A percentile compares a stretch with the other conserved stretches of the same genome.
Conservation (phyloP, 2,329 filamentous ascomycete species). For the Fusarium stilboides region DNA sequence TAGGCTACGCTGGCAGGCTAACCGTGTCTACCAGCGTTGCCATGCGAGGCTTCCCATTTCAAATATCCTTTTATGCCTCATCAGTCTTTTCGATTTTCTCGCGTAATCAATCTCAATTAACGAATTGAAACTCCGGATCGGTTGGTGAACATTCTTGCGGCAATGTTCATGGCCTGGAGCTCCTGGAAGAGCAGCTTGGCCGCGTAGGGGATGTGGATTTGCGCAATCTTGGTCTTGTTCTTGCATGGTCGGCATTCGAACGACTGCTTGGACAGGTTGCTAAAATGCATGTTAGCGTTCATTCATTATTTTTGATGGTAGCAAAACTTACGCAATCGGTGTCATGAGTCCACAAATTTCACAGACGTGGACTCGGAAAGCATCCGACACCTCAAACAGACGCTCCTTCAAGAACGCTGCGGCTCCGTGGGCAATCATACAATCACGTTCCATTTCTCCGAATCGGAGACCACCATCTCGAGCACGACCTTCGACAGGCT, state of each 20-base stretch:
- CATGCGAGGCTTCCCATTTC: slow-evolving; percentile 16
- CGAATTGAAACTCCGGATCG: slow-evolving; percentile 82
- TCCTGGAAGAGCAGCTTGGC: slow-evolving; percentile 99
- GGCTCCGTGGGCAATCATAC: slow-evolving; percentile 99
- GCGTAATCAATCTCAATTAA: slow-evolving; percentile 57
- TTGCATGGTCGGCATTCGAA: slow-evolving; percentile 98
- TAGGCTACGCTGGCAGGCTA: slow-evolving; percentile 14
- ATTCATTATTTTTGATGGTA: neutral
- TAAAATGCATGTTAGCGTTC: slow-evolving; percentile 60
- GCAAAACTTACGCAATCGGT: slow-evolving; percentile 88
- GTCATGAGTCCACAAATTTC: slow-evolving; percentile 99
- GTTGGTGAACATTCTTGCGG: slow-evolving; percentile 95
- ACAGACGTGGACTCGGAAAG: slow-evolving; percentile 97
- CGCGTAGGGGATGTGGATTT: slow-evolving; percentile 97
- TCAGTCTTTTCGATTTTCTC: slow-evolving; percentile 24
- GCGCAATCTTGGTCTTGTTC: slow-evolving; percentile 99
- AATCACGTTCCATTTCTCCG: slow-evolving; percentile 99
- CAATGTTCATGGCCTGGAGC: slow-evolving; percentile 98
- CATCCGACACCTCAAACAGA: slow-evolving; percentile 96
- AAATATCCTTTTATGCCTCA: slow-evolving; percentile 28
- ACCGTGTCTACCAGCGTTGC: slow-evolving; percentile 20
- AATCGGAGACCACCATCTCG: slow-evolving; percentile 98
- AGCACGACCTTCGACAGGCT: slow-evolving; percentile 98
- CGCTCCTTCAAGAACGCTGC: slow-evolving; percentile 97
- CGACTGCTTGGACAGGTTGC: slow-evolving; percentile 93